A percentile compares a stretch with the other conserved stretches of the same genome.
Conservation (phyloP, 1,284 basidiomycete genomes). For the Boletus semigastroideus region DNA sequence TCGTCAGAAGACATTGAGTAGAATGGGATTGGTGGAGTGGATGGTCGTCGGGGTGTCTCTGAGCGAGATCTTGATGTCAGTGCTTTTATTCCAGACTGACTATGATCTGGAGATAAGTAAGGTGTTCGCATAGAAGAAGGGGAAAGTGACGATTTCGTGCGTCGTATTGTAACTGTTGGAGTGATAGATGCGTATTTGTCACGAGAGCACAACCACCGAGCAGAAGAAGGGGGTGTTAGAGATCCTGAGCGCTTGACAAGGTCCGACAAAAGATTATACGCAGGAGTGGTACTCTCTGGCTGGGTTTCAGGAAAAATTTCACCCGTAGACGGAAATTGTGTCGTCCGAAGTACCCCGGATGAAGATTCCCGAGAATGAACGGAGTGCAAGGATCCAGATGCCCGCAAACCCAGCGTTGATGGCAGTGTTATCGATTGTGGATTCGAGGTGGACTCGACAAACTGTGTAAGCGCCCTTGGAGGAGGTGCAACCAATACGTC, state of each 20-base stretch:
- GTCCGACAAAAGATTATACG: slow-evolving; percentile 58
- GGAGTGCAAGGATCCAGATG: slow-evolving; percentile 39
- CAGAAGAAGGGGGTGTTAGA: slow-evolving; percentile 32
- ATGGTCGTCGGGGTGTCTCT: slow-evolving; percentile 37
- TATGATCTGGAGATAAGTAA: slow-evolving; percentile 13
- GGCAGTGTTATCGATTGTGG: slow-evolving; percentile 57
- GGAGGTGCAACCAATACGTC: slow-evolving; percentile 59
- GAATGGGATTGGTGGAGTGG: slow-evolving; percentile 26
- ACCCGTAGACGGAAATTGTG: slow-evolving; percentile 19
- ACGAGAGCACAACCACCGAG: slow-evolving; percentile 27
- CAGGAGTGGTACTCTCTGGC: slow-evolving; percentile 47
- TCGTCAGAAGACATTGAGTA: slow-evolving; percentile 57
- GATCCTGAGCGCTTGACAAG: slow-evolving; percentile 43
- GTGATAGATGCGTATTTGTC: slow-evolving; percentile 25
- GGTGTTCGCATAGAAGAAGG: slow-evolving; percentile 12
- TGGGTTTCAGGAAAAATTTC: slow-evolving; percentile 29
- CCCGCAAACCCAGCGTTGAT: slow-evolving; percentile 66
- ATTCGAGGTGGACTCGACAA: slow-evolving; percentile 56
- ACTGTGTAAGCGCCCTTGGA: slow-evolving; percentile 73
- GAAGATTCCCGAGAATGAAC: slow-evolving; percentile 15
- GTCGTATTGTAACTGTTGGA: slow-evolving; percentile 15
- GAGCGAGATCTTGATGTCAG: slow-evolving; percentile 35
- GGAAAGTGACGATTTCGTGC: slow-evolving; percentile 7
- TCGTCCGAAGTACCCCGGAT: slow-evolving; percentile 1
- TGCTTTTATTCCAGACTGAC: slow-evolving; percentile 6